Conservation (phyloP, 345 rosid genomes). For the Arabis hirsuta region DNA sequence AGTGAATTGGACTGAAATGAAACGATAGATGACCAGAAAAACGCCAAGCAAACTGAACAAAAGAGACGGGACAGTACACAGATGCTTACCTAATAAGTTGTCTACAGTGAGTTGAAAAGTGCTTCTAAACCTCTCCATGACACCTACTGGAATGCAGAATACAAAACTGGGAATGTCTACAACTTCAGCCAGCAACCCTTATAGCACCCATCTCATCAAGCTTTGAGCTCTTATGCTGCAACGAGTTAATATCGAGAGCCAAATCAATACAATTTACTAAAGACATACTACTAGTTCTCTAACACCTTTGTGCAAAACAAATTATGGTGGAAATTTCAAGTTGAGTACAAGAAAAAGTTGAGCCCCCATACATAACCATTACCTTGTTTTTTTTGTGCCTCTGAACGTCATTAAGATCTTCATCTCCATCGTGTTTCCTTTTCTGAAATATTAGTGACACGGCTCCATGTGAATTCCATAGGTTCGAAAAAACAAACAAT, state of each 20-base stretch:
- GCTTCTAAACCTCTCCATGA: constrained; percentile 58
- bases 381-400: constrained; percentile 97
- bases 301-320: not conserved
- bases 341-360: constrained; percentile 7
- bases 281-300: constrained; percentile 10
- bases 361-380: constrained; percentile 31
- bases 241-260: constrained; percentile 16
- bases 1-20: constrained; percentile 10
- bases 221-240: constrained; percentile 92
- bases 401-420: constrained; percentile 79
- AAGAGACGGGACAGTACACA: constrained; percentile 16
- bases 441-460: constrained; percentile 61
- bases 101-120: constrained; percentile 50
- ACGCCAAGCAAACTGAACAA: constrained; percentile 14
- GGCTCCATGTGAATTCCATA: constrained; percentile 20
- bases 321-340: not conserved
- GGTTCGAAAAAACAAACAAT: constrained; percentile 15
- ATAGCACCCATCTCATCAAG: constrained; percentile 88
- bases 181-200: constrained; percentile 80
- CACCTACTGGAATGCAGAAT: constrained; percentile 45
- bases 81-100: constrained; percentile 60
- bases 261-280: constrained; percentile 19
- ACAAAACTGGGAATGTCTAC: constrained; percentile 36
- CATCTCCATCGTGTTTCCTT: constrained; percentile 95
- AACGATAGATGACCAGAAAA: constrained; percentile 3